Conservation (phyloP, 805 yeast species). For the Nadsonia fulvescens region DNA sequence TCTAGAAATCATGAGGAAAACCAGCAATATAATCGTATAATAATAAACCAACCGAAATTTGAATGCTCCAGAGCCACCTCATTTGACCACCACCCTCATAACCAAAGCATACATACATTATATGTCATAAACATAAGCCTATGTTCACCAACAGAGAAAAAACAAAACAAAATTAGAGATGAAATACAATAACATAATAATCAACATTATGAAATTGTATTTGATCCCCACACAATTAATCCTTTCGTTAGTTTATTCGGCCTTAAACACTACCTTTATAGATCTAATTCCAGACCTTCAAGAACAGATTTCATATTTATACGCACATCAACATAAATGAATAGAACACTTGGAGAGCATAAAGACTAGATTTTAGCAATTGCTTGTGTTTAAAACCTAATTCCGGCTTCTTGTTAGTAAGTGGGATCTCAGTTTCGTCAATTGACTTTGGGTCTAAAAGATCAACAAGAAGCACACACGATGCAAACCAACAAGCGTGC, state of each 20-base stretch:
- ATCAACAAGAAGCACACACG: too few relatives aligned
- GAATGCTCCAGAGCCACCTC: slow-evolving; percentile 1
- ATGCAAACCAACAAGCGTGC: too few relatives aligned
- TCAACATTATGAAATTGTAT: background rate
- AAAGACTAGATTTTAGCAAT: slow-evolving; percentile 18
- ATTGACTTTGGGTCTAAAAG: too few relatives aligned
- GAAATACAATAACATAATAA: background rate
- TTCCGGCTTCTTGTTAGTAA: slow-evolving; percentile 3
- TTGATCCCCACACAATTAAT: background rate
- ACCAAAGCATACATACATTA: slow-evolving; percentile 24
- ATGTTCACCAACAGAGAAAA: slow-evolving; percentile 18
- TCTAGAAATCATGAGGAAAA: too few relatives aligned
- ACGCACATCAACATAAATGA: slow-evolving; percentile 29
- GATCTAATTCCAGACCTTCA: background rate
- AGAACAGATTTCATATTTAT: background rate
- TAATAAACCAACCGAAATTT: slow-evolving; percentile 1
- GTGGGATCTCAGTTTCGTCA: slow-evolving; percentile 3
- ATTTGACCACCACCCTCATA: background rate
- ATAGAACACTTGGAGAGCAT: slow-evolving; percentile 51
- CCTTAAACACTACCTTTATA: background rate
- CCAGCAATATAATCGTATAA: background rate
- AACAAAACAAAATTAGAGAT: background rate
- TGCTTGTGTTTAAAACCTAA: slow-evolving; percentile 3
- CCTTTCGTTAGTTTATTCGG: background rate
- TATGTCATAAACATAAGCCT: slow-evolving; percentile 81